Evolutionary conservation across 2,329 filamentous ascomycete genomes (phyloP).

Genomic region (Curvularia lunata): DNA sequence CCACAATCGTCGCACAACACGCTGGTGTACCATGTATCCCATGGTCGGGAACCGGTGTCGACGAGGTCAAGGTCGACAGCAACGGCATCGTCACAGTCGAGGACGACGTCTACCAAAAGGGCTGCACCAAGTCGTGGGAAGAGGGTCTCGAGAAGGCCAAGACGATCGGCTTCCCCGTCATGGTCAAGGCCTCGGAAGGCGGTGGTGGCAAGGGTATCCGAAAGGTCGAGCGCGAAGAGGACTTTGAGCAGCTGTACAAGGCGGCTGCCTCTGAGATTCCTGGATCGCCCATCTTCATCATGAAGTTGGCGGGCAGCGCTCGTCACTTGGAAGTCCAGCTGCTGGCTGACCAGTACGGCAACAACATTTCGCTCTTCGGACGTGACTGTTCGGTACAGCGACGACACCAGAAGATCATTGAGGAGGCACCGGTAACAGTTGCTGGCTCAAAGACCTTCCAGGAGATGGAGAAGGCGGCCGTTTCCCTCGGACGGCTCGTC

Average conservation of each 20-base stretch:
- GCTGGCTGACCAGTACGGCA: slow-evolving; percentile 97
- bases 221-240: slow-evolving; percentile 84
- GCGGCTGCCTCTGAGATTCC: slow-evolving; percentile 97
- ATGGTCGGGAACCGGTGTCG: slow-evolving; percentile 96
- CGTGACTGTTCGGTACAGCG: slow-evolving; percentile 98
- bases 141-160: slow-evolving; percentile 87
- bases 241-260: slow-evolving; percentile 88
- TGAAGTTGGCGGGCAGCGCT: slow-evolving; percentile 97
- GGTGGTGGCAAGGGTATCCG: slow-evolving; percentile 99
- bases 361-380: slow-evolving; percentile 98
- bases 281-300: slow-evolving; percentile 99
- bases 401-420: slow-evolving; percentile 99
- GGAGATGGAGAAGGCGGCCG: slow-evolving; percentile 95
- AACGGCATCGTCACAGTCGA: slow-evolving; percentile 90
- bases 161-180: slow-evolving; percentile 96
- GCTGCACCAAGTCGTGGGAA: slow-evolving; percentile 87
- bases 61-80: slow-evolving; percentile 77
- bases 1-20: slow-evolving; percentile 98
- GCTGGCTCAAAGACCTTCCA: slow-evolving; percentile 88
- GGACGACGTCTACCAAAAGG: slow-evolving; percentile 84
- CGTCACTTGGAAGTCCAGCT: slow-evolving; percentile 97
- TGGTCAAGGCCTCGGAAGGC: slow-evolving; percentile 99
- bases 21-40: slow-evolving; percentile 95
- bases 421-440: slow-evolving; percentile 97
- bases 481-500: slow-evolving; percentile 89